phyloP scores from a whole-genome alignment of 2,329 filamentous ascomycete genomes.

The Fusarium coicis region DNA sequence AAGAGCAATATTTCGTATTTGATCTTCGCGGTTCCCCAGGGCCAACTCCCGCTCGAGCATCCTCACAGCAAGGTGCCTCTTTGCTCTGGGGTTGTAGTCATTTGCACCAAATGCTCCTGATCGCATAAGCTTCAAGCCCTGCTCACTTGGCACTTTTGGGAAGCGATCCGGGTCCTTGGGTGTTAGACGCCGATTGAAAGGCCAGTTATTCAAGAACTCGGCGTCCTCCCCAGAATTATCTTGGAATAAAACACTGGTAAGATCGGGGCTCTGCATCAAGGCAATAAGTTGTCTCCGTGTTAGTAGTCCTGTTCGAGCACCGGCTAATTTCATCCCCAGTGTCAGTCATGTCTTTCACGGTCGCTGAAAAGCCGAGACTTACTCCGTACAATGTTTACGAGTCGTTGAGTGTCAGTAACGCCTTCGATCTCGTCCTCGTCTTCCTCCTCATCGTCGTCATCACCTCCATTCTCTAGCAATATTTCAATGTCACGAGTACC shows the following conservation, averaged over 20 bases:
- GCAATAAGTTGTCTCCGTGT: constrained; percentile 53
- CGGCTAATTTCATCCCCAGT: constrained; percentile 29
- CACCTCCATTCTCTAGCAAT: constrained; percentile 36
- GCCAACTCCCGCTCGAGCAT: constrained; percentile 87
- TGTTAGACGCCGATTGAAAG: constrained; percentile 55
- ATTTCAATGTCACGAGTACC: constrained; percentile 33
- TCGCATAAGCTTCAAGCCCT: constrained; percentile 81
- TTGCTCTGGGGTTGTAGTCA: constrained; percentile 62
- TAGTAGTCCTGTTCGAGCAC: constrained; percentile 46
- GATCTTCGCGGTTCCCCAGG: constrained; percentile 68
- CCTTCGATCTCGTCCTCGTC: constrained; percentile 42
- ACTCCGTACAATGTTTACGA: constrained; percentile 49
- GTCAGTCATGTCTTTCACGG: constrained; percentile 9
- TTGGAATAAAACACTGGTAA: constrained; percentile 51
- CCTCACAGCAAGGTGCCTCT: constrained; percentile 72
- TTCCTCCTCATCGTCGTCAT: constrained; percentile 34
- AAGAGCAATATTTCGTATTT: constrained; percentile 69
- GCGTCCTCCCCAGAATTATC: constrained; percentile 53
- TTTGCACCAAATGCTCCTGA: constrained; percentile 83
- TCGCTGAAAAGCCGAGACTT: not conserved
- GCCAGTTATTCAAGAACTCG: constrained; percentile 53
- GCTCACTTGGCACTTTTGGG: constrained; percentile 85
- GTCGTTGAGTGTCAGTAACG: constrained; percentile 45
- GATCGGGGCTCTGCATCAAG: constrained; percentile 53
- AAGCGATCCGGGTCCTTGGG: constrained; percentile 69